Evolutionary conservation across 73 alveolate species (phyloP).

Genomic region (Paramecium caudatum): DNA sequence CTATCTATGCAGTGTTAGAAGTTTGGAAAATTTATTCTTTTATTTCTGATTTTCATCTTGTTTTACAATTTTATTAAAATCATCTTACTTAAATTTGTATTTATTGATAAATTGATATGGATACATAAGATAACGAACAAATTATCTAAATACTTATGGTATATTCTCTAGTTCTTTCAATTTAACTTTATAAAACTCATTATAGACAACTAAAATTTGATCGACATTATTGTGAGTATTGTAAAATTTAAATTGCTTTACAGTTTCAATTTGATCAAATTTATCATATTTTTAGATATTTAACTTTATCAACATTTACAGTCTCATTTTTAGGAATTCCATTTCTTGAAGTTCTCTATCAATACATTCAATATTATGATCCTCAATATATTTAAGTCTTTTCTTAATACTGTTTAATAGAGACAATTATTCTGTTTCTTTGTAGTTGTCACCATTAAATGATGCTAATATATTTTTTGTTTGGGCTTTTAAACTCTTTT

Average conservation of each 20-base stretch:
- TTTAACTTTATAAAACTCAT: constrained; percentile 7
- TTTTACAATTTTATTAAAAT: constrained; percentile 2
- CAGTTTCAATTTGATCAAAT: constrained; percentile 16
- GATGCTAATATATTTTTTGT: constrained; percentile 22
- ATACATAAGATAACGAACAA: constrained; percentile 13
- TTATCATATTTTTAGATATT: not conserved
- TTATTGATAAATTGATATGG: constrained; percentile 48
- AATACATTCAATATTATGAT: not conserved
- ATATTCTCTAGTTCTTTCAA: constrained; percentile 31
- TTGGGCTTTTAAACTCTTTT: not conserved
- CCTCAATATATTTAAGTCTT: not conserved
- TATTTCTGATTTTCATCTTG: not conserved
- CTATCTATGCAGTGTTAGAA: constrained; percentile 4
- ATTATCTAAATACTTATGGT: constrained; percentile 8
- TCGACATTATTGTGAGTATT: constrained; percentile 24
- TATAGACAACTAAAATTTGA: not conserved
- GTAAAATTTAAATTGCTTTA: constrained; percentile 17
- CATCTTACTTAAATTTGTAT: constrained; percentile 36
- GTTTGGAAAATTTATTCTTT: constrained; percentile 21
- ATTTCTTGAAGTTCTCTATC: constrained; percentile 9
- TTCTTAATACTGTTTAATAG: not conserved
- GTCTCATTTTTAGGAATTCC: constrained; percentile 24
- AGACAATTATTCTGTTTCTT: not conserved
- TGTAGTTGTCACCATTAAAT: not conserved
- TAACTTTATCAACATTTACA: not conserved